A percentile compares a stretch with the other conserved stretches of the same genome.
phyloP scores from a whole-genome alignment of 306 rosid genomes.

The Cicer judaicum region DNA sequence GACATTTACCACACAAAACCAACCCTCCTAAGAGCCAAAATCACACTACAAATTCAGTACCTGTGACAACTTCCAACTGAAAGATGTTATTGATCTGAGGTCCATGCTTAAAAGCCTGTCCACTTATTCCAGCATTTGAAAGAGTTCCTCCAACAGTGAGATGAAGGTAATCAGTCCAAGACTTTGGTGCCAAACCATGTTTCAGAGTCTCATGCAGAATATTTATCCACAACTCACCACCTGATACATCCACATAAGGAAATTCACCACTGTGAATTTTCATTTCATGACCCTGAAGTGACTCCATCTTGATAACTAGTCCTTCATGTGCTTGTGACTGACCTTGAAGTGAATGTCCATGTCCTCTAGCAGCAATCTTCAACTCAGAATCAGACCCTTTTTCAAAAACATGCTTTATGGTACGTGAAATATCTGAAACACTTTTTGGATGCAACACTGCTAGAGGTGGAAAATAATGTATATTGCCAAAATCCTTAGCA shows the following conservation, averaged over 20 bases:
- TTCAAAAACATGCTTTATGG: constrained; percentile 59
- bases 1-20: background rate
- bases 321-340: constrained; percentile 86
- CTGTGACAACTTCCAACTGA: constrained; percentile 90
- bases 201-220: constrained; percentile 82
- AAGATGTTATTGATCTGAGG: constrained; percentile 86
- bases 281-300: constrained; percentile 59
- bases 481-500: constrained; percentile 87
- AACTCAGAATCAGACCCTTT: constrained; percentile 64
- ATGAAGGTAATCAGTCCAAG: constrained; percentile 97
- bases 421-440: constrained; percentile 69
- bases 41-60: constrained; percentile 45
- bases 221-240: constrained; percentile 93
- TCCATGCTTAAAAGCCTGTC: constrained; percentile 94
- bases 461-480: constrained; percentile 65
- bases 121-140: constrained; percentile 93
- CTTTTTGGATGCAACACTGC: constrained; percentile 83
- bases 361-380: constrained; percentile 93
- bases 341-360: constrained; percentile 86
- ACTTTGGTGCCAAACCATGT: constrained; percentile 87
- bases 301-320: constrained; percentile 79
- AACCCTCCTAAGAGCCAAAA: background rate
- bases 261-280: constrained; percentile 56
- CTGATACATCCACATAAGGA: constrained; percentile 87
- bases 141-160: constrained; percentile 97